Evolutionary conservation across 108 stramenopile genomes (phyloP), one percentile per base, ranked within the genome.

Genomic region (Epipyxis sp.): DNA sequence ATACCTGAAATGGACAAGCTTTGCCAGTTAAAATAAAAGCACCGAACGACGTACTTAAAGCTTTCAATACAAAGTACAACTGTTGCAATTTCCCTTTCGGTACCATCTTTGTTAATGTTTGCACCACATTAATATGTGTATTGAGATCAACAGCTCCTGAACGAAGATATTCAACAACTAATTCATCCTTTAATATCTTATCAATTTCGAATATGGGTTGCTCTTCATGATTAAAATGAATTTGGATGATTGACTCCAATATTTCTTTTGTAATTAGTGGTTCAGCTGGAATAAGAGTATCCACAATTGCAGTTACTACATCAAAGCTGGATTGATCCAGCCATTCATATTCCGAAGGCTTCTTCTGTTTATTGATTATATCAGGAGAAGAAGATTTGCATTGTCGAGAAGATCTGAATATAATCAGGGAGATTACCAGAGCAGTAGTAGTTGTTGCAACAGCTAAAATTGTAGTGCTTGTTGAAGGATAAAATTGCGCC

Each of bases 11-110:
- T 13, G 71, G 6, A 46, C 10, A 13, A 27, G 71, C n/a, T 27
- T 54, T 43, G 6, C 71, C 71, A 13, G 71, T 74, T 30, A 74
- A 57, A 10, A 57, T 6, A 27, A 27, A 39, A 34, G 3, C 27
- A 46, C 25, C 71, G 3, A 74, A 54, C 6, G 71, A 74, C 10
- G n/a, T 74, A 6, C 46, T 42, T 42, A 74, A 6, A 13, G 42
- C 25, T 32, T 27, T 74, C 46, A 74, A 42, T 30, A 39, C 35
- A 10, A 57, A 46, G 25, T 39, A 46, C 3, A 57, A 42, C 27
- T 74, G 40, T 37, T 27, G 3, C 34, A 43, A 6, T 46, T 74
- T 42, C 25, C n/a, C 13, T 42, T 29, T 46, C 3, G 71, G 16
- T 6, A 74, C 25, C 6, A 34, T 13, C 6, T 74, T 42, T 37